Conservation (phyloP, 768 basidiomycete species). For the Amanita inopinata region DNA sequence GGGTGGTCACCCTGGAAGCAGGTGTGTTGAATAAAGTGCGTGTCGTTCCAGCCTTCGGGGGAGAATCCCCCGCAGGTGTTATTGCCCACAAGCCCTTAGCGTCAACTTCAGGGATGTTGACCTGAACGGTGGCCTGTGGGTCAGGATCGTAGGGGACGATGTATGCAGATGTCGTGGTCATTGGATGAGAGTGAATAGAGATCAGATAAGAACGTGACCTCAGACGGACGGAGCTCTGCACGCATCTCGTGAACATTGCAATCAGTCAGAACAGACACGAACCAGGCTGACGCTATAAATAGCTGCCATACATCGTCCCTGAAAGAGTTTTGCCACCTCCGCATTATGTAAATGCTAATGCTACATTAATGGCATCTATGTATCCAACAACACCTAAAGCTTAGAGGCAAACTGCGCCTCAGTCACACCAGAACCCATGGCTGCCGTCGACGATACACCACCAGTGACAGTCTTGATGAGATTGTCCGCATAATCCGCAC, state of each 20-base stretch:
- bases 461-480: constrained; percentile 95
- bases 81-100: constrained; percentile 41
- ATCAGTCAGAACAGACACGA: no score
- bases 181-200: constrained; percentile 19
- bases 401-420: constrained; percentile 68
- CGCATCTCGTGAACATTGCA: constrained; percentile 4
- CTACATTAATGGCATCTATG: not conserved
- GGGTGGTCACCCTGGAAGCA: constrained; percentile 34
- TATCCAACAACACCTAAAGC: not conserved
- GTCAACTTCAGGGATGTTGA: constrained; percentile 28
- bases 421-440: constrained; percentile 97
- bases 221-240: not conserved
- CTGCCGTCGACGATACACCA: constrained; percentile 93
- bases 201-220: constrained; percentile 11
- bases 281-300: not conserved
- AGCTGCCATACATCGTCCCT: no score
- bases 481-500: constrained; percentile 87
- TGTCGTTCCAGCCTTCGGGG: constrained; percentile 51
- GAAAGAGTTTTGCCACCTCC: no score
- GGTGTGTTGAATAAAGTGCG: constrained; percentile 56
- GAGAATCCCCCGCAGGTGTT: constrained; percentile 39
- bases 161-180: constrained; percentile 43
- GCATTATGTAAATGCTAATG: no score
- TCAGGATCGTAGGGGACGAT: constrained; percentile 48
- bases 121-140: constrained; percentile 18